Conservation (phyloP, 1,284 basidiomycete species). For the Thecaphora thlaspeos region DNA sequence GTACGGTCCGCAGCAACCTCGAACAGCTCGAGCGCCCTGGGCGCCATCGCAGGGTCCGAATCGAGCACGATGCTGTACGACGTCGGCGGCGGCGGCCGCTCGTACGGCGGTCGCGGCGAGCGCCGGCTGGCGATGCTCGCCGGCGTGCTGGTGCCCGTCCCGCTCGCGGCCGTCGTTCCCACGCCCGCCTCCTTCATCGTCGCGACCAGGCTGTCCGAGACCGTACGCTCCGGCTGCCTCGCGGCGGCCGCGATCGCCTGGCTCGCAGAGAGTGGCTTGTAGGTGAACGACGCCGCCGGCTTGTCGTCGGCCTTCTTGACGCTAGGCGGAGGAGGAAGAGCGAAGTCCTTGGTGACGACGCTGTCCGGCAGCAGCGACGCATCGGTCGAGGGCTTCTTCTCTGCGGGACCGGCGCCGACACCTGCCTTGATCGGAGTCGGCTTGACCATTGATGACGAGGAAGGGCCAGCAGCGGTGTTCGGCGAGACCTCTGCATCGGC, state of each 20-base stretch:
- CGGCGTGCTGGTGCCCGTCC: constrained; percentile 25
- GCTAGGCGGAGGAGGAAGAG: constrained; percentile 8
- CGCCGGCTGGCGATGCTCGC: constrained; percentile 27
- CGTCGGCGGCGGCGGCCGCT: constrained; percentile 47
- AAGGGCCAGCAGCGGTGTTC: neutral
- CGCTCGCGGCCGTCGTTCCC: constrained; percentile 10
- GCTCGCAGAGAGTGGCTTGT: too few relatives aligned
- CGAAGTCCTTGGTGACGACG: constrained; percentile 33
- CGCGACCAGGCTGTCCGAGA: neutral
- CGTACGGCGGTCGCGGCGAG: constrained; percentile 44
- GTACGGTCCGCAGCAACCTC: constrained; percentile 12
- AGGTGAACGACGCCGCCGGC: too few relatives aligned
- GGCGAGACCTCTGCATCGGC: constrained; percentile 11
- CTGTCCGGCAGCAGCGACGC: constrained; percentile 32
- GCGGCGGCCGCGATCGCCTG: too few relatives aligned
- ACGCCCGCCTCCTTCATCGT: constrained; percentile 11
- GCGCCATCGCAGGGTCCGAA: constrained; percentile 29
- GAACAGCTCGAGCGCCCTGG: constrained; percentile 34
- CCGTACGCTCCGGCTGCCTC: neutral
- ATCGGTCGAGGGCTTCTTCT: constrained; percentile 11
- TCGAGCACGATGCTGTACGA: constrained; percentile 29
- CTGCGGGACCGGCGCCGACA: constrained; percentile 4
- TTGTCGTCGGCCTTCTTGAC: too few relatives aligned
- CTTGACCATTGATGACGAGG: neutral
- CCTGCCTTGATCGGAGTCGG: neutral